Evolutionary conservation across 2,329 filamentous ascomycete species (phyloP).

Genomic region (Ophiostoma novo-ulmi): DNA sequence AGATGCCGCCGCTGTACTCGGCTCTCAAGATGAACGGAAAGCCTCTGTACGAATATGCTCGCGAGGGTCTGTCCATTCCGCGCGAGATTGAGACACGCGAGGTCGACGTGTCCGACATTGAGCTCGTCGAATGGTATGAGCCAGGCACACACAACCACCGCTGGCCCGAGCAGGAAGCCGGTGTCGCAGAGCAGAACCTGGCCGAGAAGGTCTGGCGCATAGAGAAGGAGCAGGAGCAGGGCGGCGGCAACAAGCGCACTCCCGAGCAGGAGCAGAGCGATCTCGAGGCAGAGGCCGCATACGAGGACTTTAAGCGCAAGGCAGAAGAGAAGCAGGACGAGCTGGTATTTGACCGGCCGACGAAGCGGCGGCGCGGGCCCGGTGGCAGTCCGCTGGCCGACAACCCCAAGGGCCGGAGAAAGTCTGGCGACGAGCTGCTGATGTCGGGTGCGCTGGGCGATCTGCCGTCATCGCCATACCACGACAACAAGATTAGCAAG

Average conservation of each 20-base stretch:
- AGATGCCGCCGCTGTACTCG: slow-evolving; percentile 88
- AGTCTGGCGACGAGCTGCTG: slow-evolving; percentile 36
- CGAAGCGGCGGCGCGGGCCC: slow-evolving; percentile 36
- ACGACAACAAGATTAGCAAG: slow-evolving; percentile 16
- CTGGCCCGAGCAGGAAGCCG: slow-evolving; percentile 76
- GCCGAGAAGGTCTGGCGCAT: slow-evolving; percentile 66
- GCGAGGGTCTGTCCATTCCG: slow-evolving; percentile 81
- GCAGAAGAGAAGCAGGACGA: slow-evolving; percentile 55
- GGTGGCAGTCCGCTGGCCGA: slow-evolving; percentile 20
- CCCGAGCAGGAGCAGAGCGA: slow-evolving; percentile 53
- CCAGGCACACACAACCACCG: slow-evolving; percentile 72
- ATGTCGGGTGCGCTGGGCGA: slow-evolving; percentile 56
- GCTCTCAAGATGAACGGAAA: slow-evolving; percentile 92
- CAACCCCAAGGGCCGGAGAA: background rate
- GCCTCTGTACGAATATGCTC: slow-evolving; percentile 90
- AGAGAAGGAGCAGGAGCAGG: slow-evolving; percentile 51
- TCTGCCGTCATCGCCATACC: slow-evolving; percentile 40
- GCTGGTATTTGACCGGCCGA: slow-evolving; percentile 49
- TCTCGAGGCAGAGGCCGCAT: slow-evolving; percentile 49
- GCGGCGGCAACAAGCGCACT: slow-evolving; percentile 41
- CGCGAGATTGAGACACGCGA: slow-evolving; percentile 75
- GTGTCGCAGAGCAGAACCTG: slow-evolving; percentile 66
- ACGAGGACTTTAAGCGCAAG: slow-evolving; percentile 54
- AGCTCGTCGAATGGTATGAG: slow-evolving; percentile 79
- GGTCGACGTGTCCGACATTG: slow-evolving; percentile 71